Base-by-base conservation (phyloP, 2,329 filamentous ascomycete species). In the Pseudopyrenochaeta lycopersici region DNA sequence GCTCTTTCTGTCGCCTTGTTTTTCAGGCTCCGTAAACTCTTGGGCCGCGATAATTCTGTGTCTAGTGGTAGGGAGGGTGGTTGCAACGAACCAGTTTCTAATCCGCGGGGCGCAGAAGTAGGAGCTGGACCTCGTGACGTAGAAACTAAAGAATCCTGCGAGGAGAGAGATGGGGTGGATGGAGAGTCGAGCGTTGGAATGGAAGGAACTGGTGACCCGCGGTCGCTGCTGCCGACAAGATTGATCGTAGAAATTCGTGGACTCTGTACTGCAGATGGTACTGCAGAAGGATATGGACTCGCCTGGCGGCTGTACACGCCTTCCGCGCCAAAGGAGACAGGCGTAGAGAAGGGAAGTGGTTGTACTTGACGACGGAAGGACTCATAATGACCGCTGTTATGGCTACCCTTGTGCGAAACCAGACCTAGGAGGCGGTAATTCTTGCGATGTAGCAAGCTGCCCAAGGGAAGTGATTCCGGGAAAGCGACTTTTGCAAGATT, bases 371-470 rank as follows among this genome's bases (percentile, higher is more conserved):
- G 86, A 30, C 95, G 85, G 75, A 98, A 98, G 1, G 92, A 94
- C 75, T 99, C 95, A 78, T 99, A 99, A 72, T 99, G 95, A 1
- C 95, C 95, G 67, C 92, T 97, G 70, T 97, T 89, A 73, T 99
- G 95, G 58, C 91, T 96, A 32, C 95, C 95, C 69, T 96, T 96
- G 73, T 99, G 95, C 18, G 91, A 96, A 31, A 99, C 92, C 31
- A 96, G 86, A 11, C 90, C 92, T 0, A 96, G 84, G 4, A 99
- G 82, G 66, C 88, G 91, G 77, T 97, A 99, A 71, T 85, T 89
- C 60, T 88, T 90, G 68, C 90, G 88, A 51, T 90, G 85, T 38
- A 95, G 77, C 20, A 98, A 80, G 1, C 92, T 88, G 1, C 95
- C 95, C 2, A 99, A 80, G 0, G 90, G 86, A 2, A 99, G 77